A percentile compares a stretch with the other conserved stretches of the same genome.
Conservation (phyloP, 208 protist genomes). For the Leishmania tropica region DNA sequence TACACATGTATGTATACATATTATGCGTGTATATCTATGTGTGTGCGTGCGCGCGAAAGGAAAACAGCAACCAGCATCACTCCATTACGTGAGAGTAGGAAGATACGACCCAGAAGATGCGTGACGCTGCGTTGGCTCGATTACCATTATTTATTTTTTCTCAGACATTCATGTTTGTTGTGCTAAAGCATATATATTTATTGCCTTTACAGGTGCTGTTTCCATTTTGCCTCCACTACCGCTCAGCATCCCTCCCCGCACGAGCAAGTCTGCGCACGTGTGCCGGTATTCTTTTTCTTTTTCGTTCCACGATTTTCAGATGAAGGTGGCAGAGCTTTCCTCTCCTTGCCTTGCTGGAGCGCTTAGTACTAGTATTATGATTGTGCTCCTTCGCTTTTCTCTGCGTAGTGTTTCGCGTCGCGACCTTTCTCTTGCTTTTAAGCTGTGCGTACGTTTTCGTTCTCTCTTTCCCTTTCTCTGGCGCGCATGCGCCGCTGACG, state of each 20-base stretch:
- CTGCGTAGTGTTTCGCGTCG: background rate
- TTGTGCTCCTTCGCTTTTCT: background rate
- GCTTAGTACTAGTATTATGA: background rate
- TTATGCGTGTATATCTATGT: background rate
- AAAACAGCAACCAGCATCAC: no score
- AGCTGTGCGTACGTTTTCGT: background rate
- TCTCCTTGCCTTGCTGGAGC: background rate
- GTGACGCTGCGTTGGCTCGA: no score
- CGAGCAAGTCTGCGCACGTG: background rate
- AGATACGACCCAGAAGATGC: no score
- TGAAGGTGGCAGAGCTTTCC: background rate
- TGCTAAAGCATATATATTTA: background rate
- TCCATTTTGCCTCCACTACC: background rate
- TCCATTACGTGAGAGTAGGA: background rate
- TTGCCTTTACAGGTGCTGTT: background rate
- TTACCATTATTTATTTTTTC: no score
- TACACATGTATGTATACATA: background rate
- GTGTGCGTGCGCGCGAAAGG: background rate
- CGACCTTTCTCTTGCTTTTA: background rate
- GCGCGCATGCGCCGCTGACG: background rate
- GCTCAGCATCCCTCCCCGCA: background rate
- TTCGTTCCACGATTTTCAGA: background rate
- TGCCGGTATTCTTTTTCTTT: background rate
- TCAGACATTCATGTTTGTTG: no score
- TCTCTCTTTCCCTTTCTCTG: background rate